A percentile compares a stretch with the other conserved stretches of the same genome.
Conservation (phyloP, 495 filamentous ascomycete species). For the Trichoderma reesei region DNA sequence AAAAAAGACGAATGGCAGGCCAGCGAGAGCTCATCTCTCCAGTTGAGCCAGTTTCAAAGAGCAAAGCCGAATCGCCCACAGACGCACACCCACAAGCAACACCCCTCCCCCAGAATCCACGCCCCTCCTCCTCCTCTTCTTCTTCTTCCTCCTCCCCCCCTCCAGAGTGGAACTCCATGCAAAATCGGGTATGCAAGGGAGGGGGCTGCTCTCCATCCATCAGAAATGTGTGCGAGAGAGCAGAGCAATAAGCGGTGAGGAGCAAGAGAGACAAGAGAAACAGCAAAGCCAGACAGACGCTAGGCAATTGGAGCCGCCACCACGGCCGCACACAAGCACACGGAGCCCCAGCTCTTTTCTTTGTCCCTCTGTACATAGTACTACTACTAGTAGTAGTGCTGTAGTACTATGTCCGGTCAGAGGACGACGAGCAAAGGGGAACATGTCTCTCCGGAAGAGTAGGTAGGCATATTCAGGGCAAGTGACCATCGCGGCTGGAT, state of each 20-base stretch:
- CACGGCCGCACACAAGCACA: not conserved
- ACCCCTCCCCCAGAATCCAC: too few relatives aligned
- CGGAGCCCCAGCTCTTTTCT: not conserved
- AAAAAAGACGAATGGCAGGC: not conserved
- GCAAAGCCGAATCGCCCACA: not conserved
- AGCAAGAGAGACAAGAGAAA: not conserved
- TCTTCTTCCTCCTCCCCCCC: not conserved
- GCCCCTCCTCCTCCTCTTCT: too few relatives aligned
- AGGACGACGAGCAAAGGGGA: not conserved
- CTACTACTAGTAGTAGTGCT: too few relatives aligned
- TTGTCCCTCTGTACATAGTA: not conserved
- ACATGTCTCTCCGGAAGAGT: not conserved
- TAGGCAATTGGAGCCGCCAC: constrained; percentile 2
- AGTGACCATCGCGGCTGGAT: too few relatives aligned
- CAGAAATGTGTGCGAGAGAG: not conserved
- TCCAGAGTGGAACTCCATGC: not conserved
- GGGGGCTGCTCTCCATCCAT: not conserved
- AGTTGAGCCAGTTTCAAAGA: not conserved
- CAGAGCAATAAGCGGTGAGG: constrained; percentile 5
- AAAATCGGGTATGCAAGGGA: constrained; percentile 9
- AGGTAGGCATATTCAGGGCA: not conserved
- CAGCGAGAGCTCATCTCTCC: not conserved
- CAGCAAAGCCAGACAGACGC: not conserved
- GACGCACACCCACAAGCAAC: not conserved
- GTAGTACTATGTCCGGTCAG: not conserved